phyloP scores from a whole-genome alignment of 345 rosid species.

The Gossypium stocksii region DNA sequence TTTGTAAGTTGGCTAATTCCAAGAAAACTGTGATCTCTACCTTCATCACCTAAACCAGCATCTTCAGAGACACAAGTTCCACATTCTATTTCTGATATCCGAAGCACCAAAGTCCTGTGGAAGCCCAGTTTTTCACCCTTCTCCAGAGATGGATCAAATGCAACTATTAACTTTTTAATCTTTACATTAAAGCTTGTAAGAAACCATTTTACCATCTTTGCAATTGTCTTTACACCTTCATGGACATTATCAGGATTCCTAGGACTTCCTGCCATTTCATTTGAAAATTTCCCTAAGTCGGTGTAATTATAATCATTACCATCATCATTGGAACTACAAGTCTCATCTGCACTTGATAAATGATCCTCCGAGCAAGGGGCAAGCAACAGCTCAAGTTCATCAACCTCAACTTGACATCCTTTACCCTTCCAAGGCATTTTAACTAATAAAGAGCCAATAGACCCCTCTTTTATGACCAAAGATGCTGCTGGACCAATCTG shows the following conservation, averaged over 20 bases:
- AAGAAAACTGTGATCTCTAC: slow-evolving; percentile 48
- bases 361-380: slow-evolving; percentile 40
- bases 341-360: slow-evolving; percentile 28
- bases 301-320: slow-evolving; percentile 21
- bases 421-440: slow-evolving; percentile 79
- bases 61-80: slow-evolving; percentile 74
- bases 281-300: slow-evolving; percentile 34
- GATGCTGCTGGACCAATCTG: slow-evolving; percentile 60
- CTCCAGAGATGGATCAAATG: slow-evolving; percentile 58
- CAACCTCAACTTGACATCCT: slow-evolving; percentile 85
- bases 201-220: slow-evolving; percentile 90
- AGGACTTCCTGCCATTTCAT: slow-evolving; percentile 31
- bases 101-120: slow-evolving; percentile 53
- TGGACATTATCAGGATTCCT: slow-evolving; percentile 61
- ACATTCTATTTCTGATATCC: slow-evolving; percentile 62
- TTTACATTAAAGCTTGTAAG: slow-evolving; percentile 74
- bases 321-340: slow-evolving; percentile 30
- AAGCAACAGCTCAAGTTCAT: slow-evolving; percentile 81
- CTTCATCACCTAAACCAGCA: slow-evolving; percentile 25
- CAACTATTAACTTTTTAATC: slow-evolving; percentile 68
- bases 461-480: slow-evolving; percentile 78
- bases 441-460: slow-evolving; percentile 72
- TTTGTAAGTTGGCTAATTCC: slow-evolving; percentile 65
- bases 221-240: slow-evolving; percentile 95
- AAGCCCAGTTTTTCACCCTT: slow-evolving; percentile 28